Conservation (phyloP, 768 basidiomycete genomes). For the Pleurotus platypus region DNA sequence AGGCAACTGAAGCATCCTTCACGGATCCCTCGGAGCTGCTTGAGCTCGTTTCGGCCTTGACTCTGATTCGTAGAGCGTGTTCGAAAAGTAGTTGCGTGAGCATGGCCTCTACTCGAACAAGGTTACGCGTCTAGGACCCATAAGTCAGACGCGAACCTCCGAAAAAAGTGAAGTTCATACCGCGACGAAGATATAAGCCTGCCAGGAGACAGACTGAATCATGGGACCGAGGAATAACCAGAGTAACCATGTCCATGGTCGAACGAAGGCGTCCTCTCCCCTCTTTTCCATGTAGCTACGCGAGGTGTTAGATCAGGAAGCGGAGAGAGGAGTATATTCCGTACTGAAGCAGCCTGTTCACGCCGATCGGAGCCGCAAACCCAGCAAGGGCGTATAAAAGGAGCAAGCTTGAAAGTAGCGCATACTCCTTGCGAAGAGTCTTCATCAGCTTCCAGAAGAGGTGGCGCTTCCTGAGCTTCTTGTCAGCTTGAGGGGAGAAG, state of each 20-base stretch:
- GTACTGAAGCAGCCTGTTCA: constrained; percentile 14
- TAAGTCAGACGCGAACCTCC: too few relatives aligned
- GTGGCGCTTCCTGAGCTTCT: constrained; percentile 22
- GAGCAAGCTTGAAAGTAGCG: constrained; percentile 9
- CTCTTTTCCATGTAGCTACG: constrained; percentile 41
- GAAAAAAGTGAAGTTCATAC: constrained; percentile 34
- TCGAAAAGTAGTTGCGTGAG: constrained; percentile 22
- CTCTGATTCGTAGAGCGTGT: constrained; percentile 42
- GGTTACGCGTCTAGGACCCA: constrained; percentile 17
- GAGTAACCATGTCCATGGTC: constrained; percentile 52
- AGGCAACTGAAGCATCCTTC: constrained; percentile 4
- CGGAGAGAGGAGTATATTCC: not conserved
- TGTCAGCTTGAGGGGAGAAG: constrained; percentile 14
- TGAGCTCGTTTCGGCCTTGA: constrained; percentile 31
- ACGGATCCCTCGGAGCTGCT: not conserved
- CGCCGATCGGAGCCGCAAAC: constrained; percentile 13
- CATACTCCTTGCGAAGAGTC: constrained; percentile 16
- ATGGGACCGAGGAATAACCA: constrained; percentile 35
- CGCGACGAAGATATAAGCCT: constrained; percentile 38
- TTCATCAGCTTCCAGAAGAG: constrained; percentile 28
- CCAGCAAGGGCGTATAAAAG: constrained; percentile 8
- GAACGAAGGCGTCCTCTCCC: constrained; percentile 34
- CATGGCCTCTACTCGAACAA: constrained; percentile 20
- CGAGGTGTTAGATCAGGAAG: not conserved
- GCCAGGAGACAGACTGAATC: constrained; percentile 30